A percentile compares a stretch with the other conserved stretches of the same genome.
These are phyloP conservation scores for Raffaelea albimanens DNA, from an alignment of 2,329 filamentous ascomycete species.

Conservation along the genomic window DNA sequence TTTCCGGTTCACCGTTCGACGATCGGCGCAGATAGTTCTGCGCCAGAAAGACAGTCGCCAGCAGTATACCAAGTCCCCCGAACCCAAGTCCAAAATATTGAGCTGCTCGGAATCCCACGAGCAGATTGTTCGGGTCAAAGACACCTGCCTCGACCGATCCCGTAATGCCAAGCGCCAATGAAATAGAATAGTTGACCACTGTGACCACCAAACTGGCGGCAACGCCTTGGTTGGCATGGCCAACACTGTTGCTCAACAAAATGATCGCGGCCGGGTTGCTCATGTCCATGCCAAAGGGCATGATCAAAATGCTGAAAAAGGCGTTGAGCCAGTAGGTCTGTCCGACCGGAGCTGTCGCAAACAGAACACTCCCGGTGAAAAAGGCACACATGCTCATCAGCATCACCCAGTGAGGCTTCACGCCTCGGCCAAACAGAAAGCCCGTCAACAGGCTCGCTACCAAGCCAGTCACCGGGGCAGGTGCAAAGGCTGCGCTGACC, in stretches of 20 bases:
- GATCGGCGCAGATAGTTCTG: conserved; percentile 11
- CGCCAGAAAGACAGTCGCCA: conserved; percentile 21
- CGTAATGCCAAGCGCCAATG: conserved; percentile 55
- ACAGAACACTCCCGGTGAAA: conserved; percentile 30
- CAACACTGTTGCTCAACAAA: conserved; percentile 44
- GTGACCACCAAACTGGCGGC: conserved; percentile 50
- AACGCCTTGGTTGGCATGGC: conserved; percentile 35
- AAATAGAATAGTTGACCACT: conserved; percentile 60
- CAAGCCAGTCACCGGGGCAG: conserved; percentile 32
- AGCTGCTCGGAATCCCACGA: conserved; percentile 26
- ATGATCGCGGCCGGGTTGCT: conserved; percentile 53
- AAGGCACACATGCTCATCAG: conserved; percentile 34
- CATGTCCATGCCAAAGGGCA: conserved; percentile 58
- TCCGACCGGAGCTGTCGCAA: conserved; percentile 36
- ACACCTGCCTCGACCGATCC: conserved; percentile 48
- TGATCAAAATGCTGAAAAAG: conserved; percentile 49
- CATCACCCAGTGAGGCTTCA: conserved; percentile 32
- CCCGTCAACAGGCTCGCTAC: conserved; percentile 34
- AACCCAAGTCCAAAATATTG: conserved; percentile 33
- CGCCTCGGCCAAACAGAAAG: conserved; percentile 26
- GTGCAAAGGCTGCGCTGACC: conserved; percentile 33
- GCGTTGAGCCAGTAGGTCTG: conserved; percentile 57
- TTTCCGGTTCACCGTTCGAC: no score
- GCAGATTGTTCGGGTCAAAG: conserved; percentile 16
- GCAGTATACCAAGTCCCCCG: conserved; percentile 23